Conservation (phyloP, 306 rosid genomes). For the Glycyrrhiza uralensis region DNA sequence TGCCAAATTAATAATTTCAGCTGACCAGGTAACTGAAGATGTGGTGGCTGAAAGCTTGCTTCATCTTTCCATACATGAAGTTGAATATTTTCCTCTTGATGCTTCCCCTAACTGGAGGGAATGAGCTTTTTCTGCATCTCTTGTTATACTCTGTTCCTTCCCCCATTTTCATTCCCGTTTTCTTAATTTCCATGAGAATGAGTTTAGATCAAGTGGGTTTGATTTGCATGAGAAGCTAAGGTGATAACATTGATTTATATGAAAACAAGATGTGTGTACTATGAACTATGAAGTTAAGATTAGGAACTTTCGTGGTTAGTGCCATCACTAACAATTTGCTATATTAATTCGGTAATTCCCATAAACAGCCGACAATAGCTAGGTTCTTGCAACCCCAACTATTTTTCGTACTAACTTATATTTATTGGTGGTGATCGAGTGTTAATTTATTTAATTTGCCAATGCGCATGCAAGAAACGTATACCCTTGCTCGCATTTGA, state of each 20-base stretch:
- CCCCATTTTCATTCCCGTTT: constrained; percentile 18
- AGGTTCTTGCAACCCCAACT: constrained; percentile 19
- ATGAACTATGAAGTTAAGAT: constrained; percentile 12
- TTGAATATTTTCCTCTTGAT: constrained; percentile 45
- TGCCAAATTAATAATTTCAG: constrained; percentile 10
- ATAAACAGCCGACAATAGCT: constrained; percentile 24
- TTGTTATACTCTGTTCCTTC: not conserved
- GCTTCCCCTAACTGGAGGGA: constrained; percentile 36
- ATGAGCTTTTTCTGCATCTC: not conserved
- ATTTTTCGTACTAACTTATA: constrained; percentile 18
- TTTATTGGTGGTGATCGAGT: not conserved
- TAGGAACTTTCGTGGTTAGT: constrained; percentile 38
- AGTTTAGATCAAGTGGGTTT: not conserved
- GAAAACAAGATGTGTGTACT: not conserved
- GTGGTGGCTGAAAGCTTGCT: constrained; percentile 16
- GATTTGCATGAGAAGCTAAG: not conserved
- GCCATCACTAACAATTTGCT: not conserved
- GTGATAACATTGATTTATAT: not conserved
- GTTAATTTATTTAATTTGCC: not conserved
- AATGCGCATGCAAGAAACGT: not conserved
- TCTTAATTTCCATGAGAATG: constrained; percentile 25
- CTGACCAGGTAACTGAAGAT: constrained; percentile 8
- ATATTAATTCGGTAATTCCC: not conserved
- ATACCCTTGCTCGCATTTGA: not conserved
- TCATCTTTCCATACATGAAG: constrained; percentile 24